Conservation (phyloP, 176 grass and related monocot genomes). For the Aegilops longissima region DNA sequence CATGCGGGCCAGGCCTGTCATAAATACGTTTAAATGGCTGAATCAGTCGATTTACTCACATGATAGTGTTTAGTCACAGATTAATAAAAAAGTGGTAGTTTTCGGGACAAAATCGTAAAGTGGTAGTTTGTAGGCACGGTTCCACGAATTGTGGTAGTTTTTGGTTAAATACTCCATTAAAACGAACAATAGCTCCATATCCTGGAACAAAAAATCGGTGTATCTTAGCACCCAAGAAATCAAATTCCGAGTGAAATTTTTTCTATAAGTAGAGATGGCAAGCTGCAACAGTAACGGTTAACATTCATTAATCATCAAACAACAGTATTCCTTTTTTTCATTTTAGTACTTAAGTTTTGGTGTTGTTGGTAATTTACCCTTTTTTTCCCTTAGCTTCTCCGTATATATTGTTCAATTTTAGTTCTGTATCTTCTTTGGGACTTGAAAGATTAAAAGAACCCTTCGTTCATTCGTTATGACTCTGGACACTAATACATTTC, state of each 20-base stretch:
- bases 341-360: background rate
- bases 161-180: background rate
- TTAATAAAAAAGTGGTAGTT: too few species aligned
- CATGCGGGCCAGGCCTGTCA: too few species aligned
- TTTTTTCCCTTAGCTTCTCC: background rate
- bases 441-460: slow-evolving; percentile 4
- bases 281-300: background rate
- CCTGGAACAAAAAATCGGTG: background rate
- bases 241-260: background rate
- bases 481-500: background rate
- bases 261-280: background rate
- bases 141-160: too few species aligned
- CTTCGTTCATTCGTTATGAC: background rate
- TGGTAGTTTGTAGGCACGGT: too few species aligned
- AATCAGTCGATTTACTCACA: too few species aligned
- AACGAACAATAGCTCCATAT: background rate
- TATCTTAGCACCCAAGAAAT: background rate
- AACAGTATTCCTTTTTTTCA: background rate
- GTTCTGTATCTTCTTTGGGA: background rate
- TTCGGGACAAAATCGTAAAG: too few species aligned
- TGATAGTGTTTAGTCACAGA: too few species aligned
- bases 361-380: background rate
- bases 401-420: background rate
- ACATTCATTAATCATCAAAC: background rate
- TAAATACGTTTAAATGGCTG: too few species aligned